A percentile compares a stretch with the other conserved stretches of the same genome.
Evolutionary conservation across 108 stramenopile species (phyloP).

Genomic region (Schizochytrium sp.): DNA sequence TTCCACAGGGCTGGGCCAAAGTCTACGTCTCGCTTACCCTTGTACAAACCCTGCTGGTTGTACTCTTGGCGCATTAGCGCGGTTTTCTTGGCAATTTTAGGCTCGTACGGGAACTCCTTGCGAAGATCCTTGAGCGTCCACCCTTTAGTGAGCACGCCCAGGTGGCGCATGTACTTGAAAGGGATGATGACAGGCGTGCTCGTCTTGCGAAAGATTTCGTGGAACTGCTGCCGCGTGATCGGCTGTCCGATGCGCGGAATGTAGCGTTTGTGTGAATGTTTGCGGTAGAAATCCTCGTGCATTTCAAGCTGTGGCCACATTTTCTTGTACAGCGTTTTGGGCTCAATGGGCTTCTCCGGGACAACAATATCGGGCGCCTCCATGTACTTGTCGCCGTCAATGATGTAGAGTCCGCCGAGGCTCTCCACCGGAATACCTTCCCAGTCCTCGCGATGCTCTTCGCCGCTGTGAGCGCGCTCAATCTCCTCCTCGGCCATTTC

Average conservation of each 20-base stretch:
- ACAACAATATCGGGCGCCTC: not conserved
- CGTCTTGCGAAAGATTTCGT: slow-evolving; percentile 3
- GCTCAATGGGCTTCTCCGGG: not conserved
- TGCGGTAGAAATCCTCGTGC: not conserved
- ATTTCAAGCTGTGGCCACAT: not conserved
- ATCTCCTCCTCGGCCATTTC: not conserved
- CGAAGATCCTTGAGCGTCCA: slow-evolving; percentile 4
- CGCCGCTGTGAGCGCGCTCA: not conserved
- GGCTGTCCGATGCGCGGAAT: slow-evolving; percentile 3
- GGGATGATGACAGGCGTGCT: not conserved
- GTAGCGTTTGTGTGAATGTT: not conserved
- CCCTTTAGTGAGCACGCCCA: not conserved
- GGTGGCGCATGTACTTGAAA: slow-evolving; percentile 1
- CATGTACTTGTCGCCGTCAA: not conserved
- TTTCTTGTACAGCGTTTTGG: not conserved
- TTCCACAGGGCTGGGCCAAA: not conserved
- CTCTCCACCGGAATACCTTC: not conserved
- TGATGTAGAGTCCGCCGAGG: not conserved
- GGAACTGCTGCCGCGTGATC: slow-evolving; percentile 1
- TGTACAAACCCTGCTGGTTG: not conserved
- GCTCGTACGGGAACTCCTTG: not conserved
- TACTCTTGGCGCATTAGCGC: not conserved
- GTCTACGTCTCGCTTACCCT: not conserved
- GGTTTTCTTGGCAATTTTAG: not conserved
- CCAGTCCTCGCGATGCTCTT: not conserved